Conservation (phyloP, 129 eudicot genomes). For the Sambucus nigra region DNA sequence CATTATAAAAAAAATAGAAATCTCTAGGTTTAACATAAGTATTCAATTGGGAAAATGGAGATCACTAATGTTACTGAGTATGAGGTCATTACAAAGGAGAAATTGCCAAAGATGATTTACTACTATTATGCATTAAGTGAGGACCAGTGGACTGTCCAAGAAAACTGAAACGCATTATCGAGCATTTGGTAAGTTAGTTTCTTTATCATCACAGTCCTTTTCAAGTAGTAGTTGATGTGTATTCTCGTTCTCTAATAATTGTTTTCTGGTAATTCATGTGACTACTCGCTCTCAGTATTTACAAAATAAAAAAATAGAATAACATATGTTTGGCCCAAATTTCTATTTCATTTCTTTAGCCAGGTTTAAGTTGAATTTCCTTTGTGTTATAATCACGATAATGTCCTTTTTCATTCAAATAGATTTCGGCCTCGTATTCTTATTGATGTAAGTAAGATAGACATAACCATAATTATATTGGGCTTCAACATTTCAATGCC, state of each 20-base stretch:
- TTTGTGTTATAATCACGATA: background rate
- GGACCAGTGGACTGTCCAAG: constrained; percentile 91
- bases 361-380: constrained; percentile 1
- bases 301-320: too few relatives aligned
- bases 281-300: too few relatives aligned
- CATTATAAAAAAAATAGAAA: too few relatives aligned
- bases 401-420: background rate
- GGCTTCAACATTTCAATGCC: constrained; percentile 88
- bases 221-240: too few relatives aligned
- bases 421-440: constrained; percentile 91
- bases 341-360: background rate
- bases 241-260: too few relatives aligned
- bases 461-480: constrained; percentile 47
- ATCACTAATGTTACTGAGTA: constrained; percentile 78
- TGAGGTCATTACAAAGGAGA: constrained; percentile 66
- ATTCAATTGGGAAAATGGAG: constrained; percentile 27
- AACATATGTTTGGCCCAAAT: too few relatives aligned
- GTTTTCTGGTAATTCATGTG: too few relatives aligned
- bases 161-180: constrained; percentile 73
- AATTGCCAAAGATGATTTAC: constrained; percentile 74
- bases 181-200: constrained; percentile 50
- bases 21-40: background rate
- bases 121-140: constrained; percentile 90
- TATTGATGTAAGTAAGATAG: constrained; percentile 78
- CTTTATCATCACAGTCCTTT: too few relatives aligned